These are phyloP conservation scores for Beauveria australis DNA, from an alignment of 2,329 filamentous ascomycete species.

Conservation along the genomic window DNA sequence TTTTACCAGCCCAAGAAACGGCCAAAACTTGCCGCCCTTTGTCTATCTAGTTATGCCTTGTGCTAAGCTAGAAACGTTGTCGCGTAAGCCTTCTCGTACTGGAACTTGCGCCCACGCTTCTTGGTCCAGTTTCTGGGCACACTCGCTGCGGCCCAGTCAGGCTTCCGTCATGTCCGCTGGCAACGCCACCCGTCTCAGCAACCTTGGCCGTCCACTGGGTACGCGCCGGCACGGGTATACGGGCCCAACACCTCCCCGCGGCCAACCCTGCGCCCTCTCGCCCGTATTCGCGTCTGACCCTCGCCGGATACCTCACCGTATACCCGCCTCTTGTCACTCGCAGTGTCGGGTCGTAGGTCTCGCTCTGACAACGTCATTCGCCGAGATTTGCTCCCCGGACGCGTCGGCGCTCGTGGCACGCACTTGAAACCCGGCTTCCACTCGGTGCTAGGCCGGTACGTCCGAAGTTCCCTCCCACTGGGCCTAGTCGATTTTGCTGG, in stretches of 20 bases:
- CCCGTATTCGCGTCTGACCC: not conserved
- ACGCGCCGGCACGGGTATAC: too few relatives aligned
- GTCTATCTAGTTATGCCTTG: too few relatives aligned
- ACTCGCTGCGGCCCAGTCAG: too few relatives aligned
- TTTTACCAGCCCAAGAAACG: not conserved
- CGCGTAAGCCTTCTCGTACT: too few relatives aligned
- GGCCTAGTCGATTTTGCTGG: not conserved
- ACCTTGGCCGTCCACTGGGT: too few relatives aligned
- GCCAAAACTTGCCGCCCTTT: not conserved
- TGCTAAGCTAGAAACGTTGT: too few relatives aligned
- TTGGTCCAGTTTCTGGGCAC: too few relatives aligned
- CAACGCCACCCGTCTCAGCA: too few relatives aligned
- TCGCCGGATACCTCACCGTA: not conserved
- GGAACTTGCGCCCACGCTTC: too few relatives aligned
- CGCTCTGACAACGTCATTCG: not conserved
- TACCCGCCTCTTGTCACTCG: not conserved
- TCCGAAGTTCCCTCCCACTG: not conserved
- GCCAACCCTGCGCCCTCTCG: not conserved
- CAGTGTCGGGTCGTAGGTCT: not conserved
- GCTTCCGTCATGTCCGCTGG: too few relatives aligned
- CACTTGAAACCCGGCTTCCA: not conserved
- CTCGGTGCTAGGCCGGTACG: conserved; percentile 1
- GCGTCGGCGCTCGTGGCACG: not conserved
- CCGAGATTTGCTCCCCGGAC: not conserved
- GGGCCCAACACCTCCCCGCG: too few relatives aligned